Conservation (phyloP, 108 stramenopile genomes). For the Cyclotella choctawhatcheeana region DNA sequence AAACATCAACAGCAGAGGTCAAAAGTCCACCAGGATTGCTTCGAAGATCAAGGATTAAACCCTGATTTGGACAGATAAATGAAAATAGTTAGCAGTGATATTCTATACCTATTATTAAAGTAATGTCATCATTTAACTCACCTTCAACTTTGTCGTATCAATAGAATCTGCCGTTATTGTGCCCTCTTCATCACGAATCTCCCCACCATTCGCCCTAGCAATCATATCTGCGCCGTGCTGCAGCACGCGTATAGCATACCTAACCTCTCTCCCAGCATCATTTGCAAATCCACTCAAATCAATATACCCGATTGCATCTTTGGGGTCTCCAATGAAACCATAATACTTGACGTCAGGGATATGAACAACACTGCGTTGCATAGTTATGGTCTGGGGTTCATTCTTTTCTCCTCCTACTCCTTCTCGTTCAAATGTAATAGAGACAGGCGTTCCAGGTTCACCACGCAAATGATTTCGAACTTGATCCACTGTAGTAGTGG, state of each 20-base stretch:
- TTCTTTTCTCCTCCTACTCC: constrained; percentile 62
- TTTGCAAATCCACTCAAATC: constrained; percentile 89
- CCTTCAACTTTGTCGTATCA: no score
- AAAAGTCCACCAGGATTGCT: constrained; percentile 97
- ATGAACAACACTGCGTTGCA: constrained; percentile 78
- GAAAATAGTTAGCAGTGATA: no score
- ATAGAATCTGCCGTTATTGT: no score
- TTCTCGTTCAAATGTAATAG: constrained; percentile 73
- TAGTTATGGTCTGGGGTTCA: constrained; percentile 63
- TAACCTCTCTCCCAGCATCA: constrained; percentile 86
- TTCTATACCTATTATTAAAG: no score
- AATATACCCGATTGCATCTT: constrained; percentile 92
- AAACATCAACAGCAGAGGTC: constrained; percentile 92
- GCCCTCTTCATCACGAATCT: no score
- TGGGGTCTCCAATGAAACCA: constrained; percentile 76
- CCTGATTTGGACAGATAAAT: constrained; percentile 49
- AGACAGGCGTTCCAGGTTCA: constrained; percentile 81
- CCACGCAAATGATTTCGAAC: constrained; percentile 90
- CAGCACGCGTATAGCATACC: constrained; percentile 68
- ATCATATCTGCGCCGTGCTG: constrained; percentile 74
- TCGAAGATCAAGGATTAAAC: constrained; percentile 90
- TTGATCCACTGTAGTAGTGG: constrained; percentile 75
- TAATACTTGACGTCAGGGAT: constrained; percentile 86
- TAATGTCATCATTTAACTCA: no score
- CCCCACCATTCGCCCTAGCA: no score